phyloP scores from a whole-genome alignment of 805 yeast species.

The Ogataea trehaloabstinens region DNA sequence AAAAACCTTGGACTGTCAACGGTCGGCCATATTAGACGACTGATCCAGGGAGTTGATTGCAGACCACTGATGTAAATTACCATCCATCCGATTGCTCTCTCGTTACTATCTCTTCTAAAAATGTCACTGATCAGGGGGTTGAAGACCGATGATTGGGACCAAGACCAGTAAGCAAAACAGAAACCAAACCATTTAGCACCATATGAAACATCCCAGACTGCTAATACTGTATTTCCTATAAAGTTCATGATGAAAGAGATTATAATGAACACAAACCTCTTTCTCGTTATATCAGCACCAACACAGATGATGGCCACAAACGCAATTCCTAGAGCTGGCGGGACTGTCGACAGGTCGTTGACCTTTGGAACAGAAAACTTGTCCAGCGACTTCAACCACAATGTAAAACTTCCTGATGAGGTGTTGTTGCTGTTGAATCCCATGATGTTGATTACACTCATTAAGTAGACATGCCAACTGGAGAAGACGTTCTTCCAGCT shows the following conservation, averaged over 20 bases:
- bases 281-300: conserved; percentile 34
- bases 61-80: conserved; percentile 51
- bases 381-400: conserved; percentile 58
- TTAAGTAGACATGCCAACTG: conserved; percentile 60
- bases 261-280: conserved; percentile 54
- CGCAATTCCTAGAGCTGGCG: conserved; percentile 59
- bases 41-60: conserved; percentile 36
- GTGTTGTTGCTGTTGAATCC: conserved; percentile 64
- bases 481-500: conserved; percentile 53
- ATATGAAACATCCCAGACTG: conserved; percentile 57
- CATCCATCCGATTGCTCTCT: conserved; percentile 56
- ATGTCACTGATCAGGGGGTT: conserved; percentile 60
- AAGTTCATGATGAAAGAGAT: conserved; percentile 54
- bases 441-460: conserved; percentile 52
- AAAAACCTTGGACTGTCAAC: conserved; percentile 55
- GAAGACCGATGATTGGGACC: conserved; percentile 62
- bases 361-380: conserved; percentile 42
- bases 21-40: conserved; percentile 41
- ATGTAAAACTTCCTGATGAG: conserved; percentile 51
- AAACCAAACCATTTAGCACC: conserved; percentile 67
- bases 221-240: conserved; percentile 51
- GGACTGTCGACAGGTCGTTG: conserved; percentile 50
- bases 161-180: conserved; percentile 51
- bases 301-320: conserved; percentile 20
- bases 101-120: conserved; percentile 53